A percentile compares a stretch with the other conserved stretches of the same genome.
Evolutionary conservation across 805 yeast genomes (phyloP).

Genomic region (Saccharomycopsis sp.): DNA sequence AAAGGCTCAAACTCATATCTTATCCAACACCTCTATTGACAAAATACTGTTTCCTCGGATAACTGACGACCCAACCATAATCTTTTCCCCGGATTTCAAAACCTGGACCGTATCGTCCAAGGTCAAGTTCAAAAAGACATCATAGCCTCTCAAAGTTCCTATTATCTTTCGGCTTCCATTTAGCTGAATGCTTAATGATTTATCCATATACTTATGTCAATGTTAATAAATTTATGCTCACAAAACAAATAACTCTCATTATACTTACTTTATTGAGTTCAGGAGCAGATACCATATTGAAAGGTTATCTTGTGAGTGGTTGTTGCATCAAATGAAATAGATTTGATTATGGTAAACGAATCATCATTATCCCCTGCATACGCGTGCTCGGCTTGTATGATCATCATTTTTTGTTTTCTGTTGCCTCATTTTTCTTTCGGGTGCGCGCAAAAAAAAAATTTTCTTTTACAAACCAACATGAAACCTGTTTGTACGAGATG

Average conservation of each 20-base stretch:
- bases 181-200: slow-evolving; percentile 62
- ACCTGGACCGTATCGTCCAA: slow-evolving; percentile 42
- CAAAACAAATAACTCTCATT: not conserved
- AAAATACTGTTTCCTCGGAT: slow-evolving; percentile 75
- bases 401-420: not conserved
- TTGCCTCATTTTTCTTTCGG: not conserved
- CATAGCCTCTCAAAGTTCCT: slow-evolving; percentile 85
- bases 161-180: slow-evolving; percentile 72
- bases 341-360: no score
- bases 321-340: not conserved
- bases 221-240: not conserved
- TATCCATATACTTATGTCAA: slow-evolving; percentile 58
- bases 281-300: slow-evolving; percentile 52
- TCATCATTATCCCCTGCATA: no score
- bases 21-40: slow-evolving; percentile 49
- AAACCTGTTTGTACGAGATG: no score
- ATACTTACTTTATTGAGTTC: slow-evolving; percentile 47
- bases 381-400: no score
- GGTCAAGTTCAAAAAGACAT: slow-evolving; percentile 40
- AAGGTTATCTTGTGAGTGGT: not conserved
- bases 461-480: not conserved
- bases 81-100: slow-evolving; percentile 40
- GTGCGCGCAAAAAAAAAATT: not conserved
- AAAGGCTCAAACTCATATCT: slow-evolving; percentile 22
- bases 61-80: slow-evolving; percentile 61